These are phyloP conservation scores for Mucuna pruriens DNA, from an alignment of 306 rosid genomes.

Conservation along the genomic window DNA sequence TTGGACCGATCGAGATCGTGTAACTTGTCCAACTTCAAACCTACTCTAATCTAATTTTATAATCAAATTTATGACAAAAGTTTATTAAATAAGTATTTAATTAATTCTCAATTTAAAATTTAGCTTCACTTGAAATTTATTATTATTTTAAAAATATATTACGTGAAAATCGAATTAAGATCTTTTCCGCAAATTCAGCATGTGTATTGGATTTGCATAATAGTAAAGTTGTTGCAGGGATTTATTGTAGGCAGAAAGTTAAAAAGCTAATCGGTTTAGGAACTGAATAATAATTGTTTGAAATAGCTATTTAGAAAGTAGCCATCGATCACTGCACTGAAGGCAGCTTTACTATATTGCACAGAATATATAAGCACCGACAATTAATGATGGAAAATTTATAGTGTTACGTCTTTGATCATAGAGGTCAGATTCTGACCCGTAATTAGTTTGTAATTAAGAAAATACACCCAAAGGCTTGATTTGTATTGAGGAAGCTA, in stretches of 20 bases:
- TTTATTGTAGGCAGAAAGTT: not conserved
- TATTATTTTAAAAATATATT: no score
- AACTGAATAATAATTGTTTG: not conserved
- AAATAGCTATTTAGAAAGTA: not conserved
- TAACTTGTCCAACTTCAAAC: no score
- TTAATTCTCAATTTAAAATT: no score
- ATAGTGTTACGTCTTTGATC: slow-evolving; percentile 30
- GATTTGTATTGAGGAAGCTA: not conserved
- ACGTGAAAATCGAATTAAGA: no score
- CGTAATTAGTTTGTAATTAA: slow-evolving; percentile 33
- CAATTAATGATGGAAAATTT: not conserved
- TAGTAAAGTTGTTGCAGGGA: not conserved
- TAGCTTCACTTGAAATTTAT: no score
- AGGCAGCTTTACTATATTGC: not conserved
- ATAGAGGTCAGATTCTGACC: slow-evolving; percentile 37
- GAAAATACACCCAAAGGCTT: not conserved
- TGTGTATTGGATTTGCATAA: no score
- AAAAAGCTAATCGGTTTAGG: not conserved
- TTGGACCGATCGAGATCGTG: no score
- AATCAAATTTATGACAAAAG: no score
- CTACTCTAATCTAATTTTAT: no score
- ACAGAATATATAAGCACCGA: slow-evolving; percentile 36
- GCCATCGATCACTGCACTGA: not conserved
- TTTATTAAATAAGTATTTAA: no score
- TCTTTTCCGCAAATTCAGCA: no score